Evolutionary conservation across 768 basidiomycete species (phyloP).

Genomic region (Coprinopsis cinerea): DNA sequence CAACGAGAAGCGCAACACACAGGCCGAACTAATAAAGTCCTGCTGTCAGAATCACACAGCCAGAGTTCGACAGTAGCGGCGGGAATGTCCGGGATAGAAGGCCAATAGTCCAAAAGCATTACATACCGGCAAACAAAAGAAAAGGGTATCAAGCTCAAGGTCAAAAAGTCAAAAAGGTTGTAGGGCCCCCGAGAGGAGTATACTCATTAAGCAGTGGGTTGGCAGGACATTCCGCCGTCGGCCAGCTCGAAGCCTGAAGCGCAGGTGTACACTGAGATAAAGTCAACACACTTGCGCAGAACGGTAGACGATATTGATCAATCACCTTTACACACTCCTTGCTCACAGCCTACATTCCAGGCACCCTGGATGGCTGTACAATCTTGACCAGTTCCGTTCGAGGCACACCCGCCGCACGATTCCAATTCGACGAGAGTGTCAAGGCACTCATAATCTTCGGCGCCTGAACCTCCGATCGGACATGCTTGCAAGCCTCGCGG

Average conservation of each 20-base stretch:
- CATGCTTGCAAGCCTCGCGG: constrained; percentile 51
- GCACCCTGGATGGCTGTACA: constrained; percentile 62
- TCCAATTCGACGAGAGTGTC: constrained; percentile 58
- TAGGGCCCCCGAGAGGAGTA: too few species aligned
- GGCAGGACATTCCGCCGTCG: constrained; percentile 38
- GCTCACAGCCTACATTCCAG: constrained; percentile 67
- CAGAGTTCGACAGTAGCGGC: too few species aligned
- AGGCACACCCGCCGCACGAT: constrained; percentile 72
- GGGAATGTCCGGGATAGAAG: too few species aligned
- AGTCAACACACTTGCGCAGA: not conserved
- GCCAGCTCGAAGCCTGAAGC: constrained; percentile 40
- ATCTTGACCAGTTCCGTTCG: constrained; percentile 59
- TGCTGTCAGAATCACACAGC: too few species aligned
- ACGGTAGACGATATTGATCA: too few species aligned
- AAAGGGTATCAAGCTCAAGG: too few species aligned
- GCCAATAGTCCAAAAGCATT: too few species aligned
- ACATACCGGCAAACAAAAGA: too few species aligned
- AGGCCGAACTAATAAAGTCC: too few species aligned
- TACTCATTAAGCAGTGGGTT: too few species aligned
- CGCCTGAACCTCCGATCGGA: constrained; percentile 37
- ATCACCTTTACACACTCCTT: constrained; percentile 45
- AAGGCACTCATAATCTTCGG: constrained; percentile 54
- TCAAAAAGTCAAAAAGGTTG: too few species aligned
- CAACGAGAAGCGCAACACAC: too few species aligned
- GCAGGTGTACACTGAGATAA: constrained; percentile 42